These are phyloP conservation scores for Wickerhamomyces silvicola DNA, from an alignment of 805 yeast species.

Conservation along the genomic window DNA sequence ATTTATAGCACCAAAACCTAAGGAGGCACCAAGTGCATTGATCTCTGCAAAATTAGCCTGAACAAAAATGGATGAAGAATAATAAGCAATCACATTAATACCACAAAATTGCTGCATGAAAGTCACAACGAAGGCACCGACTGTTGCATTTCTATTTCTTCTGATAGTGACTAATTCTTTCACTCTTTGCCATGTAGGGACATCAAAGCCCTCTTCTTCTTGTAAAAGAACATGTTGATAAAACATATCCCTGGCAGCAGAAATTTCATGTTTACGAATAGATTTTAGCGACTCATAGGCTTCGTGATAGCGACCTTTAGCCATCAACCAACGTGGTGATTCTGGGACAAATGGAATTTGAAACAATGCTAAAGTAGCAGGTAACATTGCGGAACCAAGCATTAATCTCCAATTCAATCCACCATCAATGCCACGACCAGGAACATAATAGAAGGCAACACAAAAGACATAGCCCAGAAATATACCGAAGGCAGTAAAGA, in stretches of 20 bases:
- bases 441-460: slow-evolving; percentile 54
- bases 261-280: slow-evolving; percentile 45
- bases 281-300: slow-evolving; percentile 45
- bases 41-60: slow-evolving; percentile 58
- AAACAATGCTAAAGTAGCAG: slow-evolving; percentile 51
- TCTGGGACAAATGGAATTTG: slow-evolving; percentile 69
- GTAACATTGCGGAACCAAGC: slow-evolving; percentile 63
- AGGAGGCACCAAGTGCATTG: slow-evolving; percentile 67
- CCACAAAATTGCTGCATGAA: slow-evolving; percentile 93
- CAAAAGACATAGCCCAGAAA: slow-evolving; percentile 65
- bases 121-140: slow-evolving; percentile 78
- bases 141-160: slow-evolving; percentile 77
- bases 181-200: slow-evolving; percentile 41
- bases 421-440: slow-evolving; percentile 27
- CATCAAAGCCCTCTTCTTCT: slow-evolving; percentile 50
- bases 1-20: slow-evolving; percentile 83
- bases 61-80: slow-evolving; percentile 69
- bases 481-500: slow-evolving; percentile 69
- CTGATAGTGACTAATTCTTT: slow-evolving; percentile 61
- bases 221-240: slow-evolving; percentile 58
- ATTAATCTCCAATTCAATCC: slow-evolving; percentile 63
- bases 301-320: slow-evolving; percentile 54
- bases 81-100: slow-evolving; percentile 81
- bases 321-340: slow-evolving; percentile 75
- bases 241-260: slow-evolving; percentile 67